phyloP scores from a whole-genome alignment of 148 eudicot genomes.

The Limonium bicolor region DNA sequence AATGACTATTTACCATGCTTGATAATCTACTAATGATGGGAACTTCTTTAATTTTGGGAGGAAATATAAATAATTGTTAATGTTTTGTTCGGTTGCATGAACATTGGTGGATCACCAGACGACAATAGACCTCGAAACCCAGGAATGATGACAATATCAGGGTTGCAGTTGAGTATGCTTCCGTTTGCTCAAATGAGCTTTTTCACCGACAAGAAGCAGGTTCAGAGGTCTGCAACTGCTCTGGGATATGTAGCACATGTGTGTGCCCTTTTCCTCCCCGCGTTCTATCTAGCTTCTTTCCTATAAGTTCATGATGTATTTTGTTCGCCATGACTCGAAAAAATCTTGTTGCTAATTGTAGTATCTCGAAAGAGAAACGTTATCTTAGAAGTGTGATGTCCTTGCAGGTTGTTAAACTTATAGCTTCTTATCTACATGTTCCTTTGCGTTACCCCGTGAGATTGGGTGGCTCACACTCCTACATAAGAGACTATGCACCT shows the following conservation, averaged over 20 bases:
- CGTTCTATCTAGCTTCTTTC: neutral
- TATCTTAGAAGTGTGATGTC: neutral
- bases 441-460: constrained; percentile 84
- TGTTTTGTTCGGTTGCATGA: no score
- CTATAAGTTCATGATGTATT: neutral
- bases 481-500: constrained; percentile 67
- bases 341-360: neutral
- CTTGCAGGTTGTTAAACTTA: constrained; percentile 64
- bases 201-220: constrained; percentile 92
- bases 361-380: neutral
- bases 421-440: constrained; percentile 71
- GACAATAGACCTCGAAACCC: constrained; percentile 42
- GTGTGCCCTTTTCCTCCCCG: constrained; percentile 22
- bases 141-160: constrained; percentile 64
- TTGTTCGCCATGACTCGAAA: neutral
- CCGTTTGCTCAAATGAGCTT: constrained; percentile 81
- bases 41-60: no score
- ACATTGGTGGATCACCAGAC: constrained; percentile 33
- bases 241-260: constrained; percentile 96
- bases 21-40: no score
- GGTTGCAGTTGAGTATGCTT: constrained; percentile 65
- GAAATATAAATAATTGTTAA: no score
- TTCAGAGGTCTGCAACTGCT: constrained; percentile 90
- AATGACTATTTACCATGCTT: no score
- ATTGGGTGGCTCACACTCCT: constrained; percentile 86